A percentile compares a stretch with the other conserved stretches of the same genome.
phyloP scores from a whole-genome alignment of 108 stramenopile genomes.

The Stephanodiscus minutulus region DNA sequence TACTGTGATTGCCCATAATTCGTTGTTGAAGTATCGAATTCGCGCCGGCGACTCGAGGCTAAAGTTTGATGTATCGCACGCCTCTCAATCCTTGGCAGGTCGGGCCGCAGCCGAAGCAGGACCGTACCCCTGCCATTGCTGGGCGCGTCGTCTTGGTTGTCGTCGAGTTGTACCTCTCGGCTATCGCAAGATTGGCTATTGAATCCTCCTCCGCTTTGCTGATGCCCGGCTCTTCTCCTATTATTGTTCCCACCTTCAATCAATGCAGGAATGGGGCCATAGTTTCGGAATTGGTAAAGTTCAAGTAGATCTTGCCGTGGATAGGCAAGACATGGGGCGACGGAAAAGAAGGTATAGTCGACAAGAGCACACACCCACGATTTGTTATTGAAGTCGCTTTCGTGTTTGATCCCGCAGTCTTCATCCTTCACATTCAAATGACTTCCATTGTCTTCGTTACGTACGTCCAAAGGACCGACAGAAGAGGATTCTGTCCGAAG shows the following conservation, averaged over 20 bases:
- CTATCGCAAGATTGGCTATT: not conserved
- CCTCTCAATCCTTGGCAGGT: conserved; percentile 56
- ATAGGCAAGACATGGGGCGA: conserved; percentile 51
- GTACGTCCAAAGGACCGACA: not conserved
- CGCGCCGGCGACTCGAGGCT: conserved; percentile 37
- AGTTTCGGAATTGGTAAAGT: conserved; percentile 52
- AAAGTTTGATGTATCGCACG: conserved; percentile 57
- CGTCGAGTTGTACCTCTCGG: not conserved
- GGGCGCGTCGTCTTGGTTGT: not conserved
- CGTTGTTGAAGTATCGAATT: conserved; percentile 66
- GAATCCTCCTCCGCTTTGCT: not conserved
- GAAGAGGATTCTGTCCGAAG: conserved; percentile 32
- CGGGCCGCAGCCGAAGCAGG: conserved; percentile 53
- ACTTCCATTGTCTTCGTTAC: not conserved
- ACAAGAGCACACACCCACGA: conserved; percentile 51
- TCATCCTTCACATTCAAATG: not conserved
- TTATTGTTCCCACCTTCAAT: not conserved
- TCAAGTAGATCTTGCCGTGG: conserved; percentile 48
- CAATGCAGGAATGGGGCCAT: conserved; percentile 22
- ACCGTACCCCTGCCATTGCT: conserved; percentile 12
- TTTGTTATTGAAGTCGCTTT: not conserved
- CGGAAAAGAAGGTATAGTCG: conserved; percentile 58
- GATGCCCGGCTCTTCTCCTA: conserved; percentile 19
- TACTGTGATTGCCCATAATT: conserved; percentile 23
- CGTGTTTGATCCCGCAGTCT: not conserved